Conservation (phyloP, 2,329 filamentous ascomycete genomes). For the Pyricularia grisea region DNA sequence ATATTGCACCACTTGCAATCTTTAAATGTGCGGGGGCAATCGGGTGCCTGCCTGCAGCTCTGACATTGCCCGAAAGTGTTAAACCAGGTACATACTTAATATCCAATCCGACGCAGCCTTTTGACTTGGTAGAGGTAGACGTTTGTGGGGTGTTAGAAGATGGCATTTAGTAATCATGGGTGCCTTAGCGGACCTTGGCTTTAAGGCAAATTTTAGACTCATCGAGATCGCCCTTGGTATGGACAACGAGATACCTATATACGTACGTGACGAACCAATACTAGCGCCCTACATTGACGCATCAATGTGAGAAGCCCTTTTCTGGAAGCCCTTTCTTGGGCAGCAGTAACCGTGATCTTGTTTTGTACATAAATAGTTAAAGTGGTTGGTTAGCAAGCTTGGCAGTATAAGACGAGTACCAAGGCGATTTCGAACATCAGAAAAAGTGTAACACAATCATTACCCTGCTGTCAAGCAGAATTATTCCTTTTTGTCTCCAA, state of each 20-base stretch:
- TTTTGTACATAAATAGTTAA: not conserved
- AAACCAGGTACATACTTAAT: not conserved
- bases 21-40: not conserved
- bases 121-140: no score
- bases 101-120: no score
- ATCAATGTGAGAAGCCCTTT: not conserved
- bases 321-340: not conserved
- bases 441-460: not conserved
- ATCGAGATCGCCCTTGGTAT: not conserved
- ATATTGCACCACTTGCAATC: not conserved
- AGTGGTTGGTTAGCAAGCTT: not conserved
- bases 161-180: not conserved
- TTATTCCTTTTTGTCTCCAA: constrained; percentile 27
- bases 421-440: not conserved
- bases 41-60: not conserved
- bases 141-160: no score
- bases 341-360: not conserved
- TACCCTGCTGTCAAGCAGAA: not conserved
- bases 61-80: not conserved
- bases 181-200: not conserved
- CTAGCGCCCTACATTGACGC: not conserved
- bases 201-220: not conserved
- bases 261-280: not conserved
- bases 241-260: not conserved
- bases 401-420: not conserved